phyloP scores from a whole-genome alignment of 2,329 filamentous ascomycete species.

The Aureobasidium sp. region DNA sequence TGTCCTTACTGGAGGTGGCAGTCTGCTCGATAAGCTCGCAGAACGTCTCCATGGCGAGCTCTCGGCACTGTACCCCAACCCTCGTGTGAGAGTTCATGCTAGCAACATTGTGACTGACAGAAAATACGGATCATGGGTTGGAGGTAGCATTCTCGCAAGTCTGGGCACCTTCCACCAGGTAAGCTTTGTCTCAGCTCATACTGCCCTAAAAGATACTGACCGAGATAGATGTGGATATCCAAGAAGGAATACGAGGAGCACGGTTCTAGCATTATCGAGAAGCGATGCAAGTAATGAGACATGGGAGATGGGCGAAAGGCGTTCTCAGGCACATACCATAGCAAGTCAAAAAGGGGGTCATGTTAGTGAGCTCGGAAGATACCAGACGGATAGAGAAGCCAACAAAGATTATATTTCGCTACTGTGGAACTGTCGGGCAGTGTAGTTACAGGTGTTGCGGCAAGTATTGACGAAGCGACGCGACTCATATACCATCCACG shows the following conservation, averaged over 20 bases:
- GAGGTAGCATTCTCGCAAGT: conserved; percentile 90
- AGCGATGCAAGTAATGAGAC: conserved; percentile 71
- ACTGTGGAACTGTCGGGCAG: not conserved
- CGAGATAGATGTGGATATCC: conserved; percentile 76
- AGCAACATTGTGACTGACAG: conserved; percentile 81
- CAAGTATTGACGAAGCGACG: not conserved
- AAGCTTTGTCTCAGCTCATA: conserved; percentile 1
- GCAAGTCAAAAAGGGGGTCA: not conserved
- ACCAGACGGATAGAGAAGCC: conserved; percentile 1
- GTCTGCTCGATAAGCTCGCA: conserved; percentile 82
- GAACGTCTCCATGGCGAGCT: conserved; percentile 85
- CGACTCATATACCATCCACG: not conserved
- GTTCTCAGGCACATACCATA: conserved; percentile 7
- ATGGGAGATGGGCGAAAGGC: conserved; percentile 1
- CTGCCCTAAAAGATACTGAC: not conserved
- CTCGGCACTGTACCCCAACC: conserved; percentile 70
- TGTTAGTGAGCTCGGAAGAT: not conserved
- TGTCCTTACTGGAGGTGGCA: conserved; percentile 84
- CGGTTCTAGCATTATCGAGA: conserved; percentile 83
- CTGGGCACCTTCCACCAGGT: conserved; percentile 91
- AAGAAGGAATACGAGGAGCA: conserved; percentile 98
- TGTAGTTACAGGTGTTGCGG: not conserved
- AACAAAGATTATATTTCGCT: not conserved
- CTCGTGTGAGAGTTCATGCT: conserved; percentile 81
- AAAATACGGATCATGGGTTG: conserved; percentile 91